Evolutionary conservation across 148 eudicot species (phyloP).

Genomic region (Amaranthus palmeri): DNA sequence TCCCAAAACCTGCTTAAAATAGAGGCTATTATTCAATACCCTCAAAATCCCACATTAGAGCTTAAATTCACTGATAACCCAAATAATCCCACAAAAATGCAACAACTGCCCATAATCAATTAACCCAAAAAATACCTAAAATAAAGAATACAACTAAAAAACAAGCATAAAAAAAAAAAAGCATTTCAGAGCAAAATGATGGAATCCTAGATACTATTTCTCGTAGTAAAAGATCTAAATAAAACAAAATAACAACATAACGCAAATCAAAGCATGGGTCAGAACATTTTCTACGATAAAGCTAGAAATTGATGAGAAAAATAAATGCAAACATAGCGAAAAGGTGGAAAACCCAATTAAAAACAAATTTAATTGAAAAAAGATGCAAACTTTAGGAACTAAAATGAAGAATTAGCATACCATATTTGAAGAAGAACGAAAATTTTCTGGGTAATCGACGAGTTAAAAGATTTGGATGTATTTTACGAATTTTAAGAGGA

Average conservation of each 20-base stretch:
- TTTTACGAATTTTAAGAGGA: conserved; percentile 5
- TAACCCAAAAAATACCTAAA: conserved; percentile 3
- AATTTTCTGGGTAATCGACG: conserved; percentile 2
- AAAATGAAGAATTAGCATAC: conserved; percentile 8
- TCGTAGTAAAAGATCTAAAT: conserved; percentile 15
- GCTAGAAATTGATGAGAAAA: background rate
- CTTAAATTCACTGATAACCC: background rate
- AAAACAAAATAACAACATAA: background rate
- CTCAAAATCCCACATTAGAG: background rate
- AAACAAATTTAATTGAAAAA: background rate
- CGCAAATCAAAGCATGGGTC: conserved; percentile 8
- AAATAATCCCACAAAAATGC: background rate
- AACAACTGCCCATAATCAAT: background rate
- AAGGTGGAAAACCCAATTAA: background rate
- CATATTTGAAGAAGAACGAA: conserved; percentile 16
- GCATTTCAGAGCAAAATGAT: conserved; percentile 4
- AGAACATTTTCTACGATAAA: background rate
- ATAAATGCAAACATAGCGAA: too few species aligned
- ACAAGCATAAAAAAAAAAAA: background rate
- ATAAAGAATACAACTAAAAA: background rate
- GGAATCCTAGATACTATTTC: conserved; percentile 3
- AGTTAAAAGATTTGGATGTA: conserved; percentile 18
- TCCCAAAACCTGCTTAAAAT: background rate
- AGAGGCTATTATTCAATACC: background rate
- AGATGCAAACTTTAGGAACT: background rate